Percentiles rank a stretch among this genome's conserved stretches.
phyloP scores from a whole-genome alignment of 306 rosid genomes.

The Dryas alaskensis region DNA sequence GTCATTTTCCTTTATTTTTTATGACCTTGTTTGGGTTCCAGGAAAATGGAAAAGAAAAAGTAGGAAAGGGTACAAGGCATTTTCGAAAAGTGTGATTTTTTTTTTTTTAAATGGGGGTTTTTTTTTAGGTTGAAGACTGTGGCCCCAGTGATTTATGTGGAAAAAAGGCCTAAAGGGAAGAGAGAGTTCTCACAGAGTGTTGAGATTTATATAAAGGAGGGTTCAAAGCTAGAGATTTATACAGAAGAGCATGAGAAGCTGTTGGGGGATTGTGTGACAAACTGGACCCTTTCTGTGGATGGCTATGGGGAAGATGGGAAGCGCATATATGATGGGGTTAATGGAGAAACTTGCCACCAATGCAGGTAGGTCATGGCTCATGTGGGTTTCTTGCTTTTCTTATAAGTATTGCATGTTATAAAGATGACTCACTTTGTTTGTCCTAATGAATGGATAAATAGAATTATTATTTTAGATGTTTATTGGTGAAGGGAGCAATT shows the following conservation, averaged over 20 bases:
- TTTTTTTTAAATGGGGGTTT: constrained; percentile 5
- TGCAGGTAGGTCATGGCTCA: constrained; percentile 46
- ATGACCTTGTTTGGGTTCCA: not conserved
- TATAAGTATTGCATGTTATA: not conserved
- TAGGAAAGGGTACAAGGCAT: not conserved
- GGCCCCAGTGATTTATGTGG: constrained; percentile 49
- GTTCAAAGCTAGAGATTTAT: constrained; percentile 67
- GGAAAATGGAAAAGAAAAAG: constrained; percentile 3
- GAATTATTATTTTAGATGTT: too few relatives aligned
- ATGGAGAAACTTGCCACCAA: constrained; percentile 78
- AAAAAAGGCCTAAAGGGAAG: constrained; percentile 6
- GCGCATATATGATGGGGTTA: constrained; percentile 52
- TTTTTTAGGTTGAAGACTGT: constrained; percentile 54
- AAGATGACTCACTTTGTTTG: not conserved
- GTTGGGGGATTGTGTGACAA: constrained; percentile 57
- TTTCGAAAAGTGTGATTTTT: not conserved
- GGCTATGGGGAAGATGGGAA: constrained; percentile 64
- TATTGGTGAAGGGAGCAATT: too few relatives aligned
- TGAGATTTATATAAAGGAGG: constrained; percentile 49
- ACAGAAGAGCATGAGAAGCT: constrained; percentile 61
- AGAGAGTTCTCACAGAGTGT: constrained; percentile 10
- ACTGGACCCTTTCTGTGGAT: constrained; percentile 66
- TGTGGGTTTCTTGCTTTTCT: not conserved
- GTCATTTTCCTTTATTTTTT: not conserved
- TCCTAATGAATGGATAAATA: too few relatives aligned